These are phyloP conservation scores for Picea glauca DNA, from an alignment of 75 land plant species.

Conservation along the genomic window DNA sequence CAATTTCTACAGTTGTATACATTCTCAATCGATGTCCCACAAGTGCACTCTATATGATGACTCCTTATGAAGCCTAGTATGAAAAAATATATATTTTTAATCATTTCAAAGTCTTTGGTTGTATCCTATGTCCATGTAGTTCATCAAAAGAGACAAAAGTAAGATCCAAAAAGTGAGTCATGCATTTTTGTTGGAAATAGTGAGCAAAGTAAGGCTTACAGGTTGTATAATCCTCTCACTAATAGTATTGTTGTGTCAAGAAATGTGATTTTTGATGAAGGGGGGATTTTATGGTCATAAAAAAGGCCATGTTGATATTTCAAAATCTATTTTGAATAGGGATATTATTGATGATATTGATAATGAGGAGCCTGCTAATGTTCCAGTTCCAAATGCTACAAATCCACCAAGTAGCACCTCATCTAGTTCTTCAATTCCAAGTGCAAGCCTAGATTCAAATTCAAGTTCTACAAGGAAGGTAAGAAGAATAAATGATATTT, in stretches of 20 bases:
- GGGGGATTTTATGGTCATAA: not conserved
- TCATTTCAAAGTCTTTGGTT: slow-evolving; percentile 21
- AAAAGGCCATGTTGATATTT: no score
- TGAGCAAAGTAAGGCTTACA: slow-evolving; percentile 15
- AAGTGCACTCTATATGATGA: slow-evolving; percentile 8
- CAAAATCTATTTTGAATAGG: not conserved
- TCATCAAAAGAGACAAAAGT: slow-evolving; percentile 11
- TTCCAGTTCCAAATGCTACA: no score
- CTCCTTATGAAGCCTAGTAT: slow-evolving; percentile 13
- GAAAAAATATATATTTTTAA: not conserved
- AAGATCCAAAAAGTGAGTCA: slow-evolving; percentile 17
- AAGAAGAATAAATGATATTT: no score
- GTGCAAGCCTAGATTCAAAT: no score
- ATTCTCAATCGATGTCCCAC: slow-evolving; percentile 9
- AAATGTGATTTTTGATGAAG: slow-evolving; percentile 26
- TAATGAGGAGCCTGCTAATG: no score
- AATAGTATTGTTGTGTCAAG: slow-evolving; percentile 12
- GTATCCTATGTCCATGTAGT: slow-evolving; percentile 19
- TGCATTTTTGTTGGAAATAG: slow-evolving; percentile 19
- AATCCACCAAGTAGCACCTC: no score
- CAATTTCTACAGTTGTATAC: not conserved
- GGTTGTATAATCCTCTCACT: slow-evolving; percentile 14
- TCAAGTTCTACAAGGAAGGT: no score
- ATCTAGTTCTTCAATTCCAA: no score
- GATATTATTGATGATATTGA: no score